A percentile compares a stretch with the other conserved stretches of the same genome.
Evolutionary conservation across 768 basidiomycete genomes (phyloP).

Genomic region (Boletus rex-veris): DNA sequence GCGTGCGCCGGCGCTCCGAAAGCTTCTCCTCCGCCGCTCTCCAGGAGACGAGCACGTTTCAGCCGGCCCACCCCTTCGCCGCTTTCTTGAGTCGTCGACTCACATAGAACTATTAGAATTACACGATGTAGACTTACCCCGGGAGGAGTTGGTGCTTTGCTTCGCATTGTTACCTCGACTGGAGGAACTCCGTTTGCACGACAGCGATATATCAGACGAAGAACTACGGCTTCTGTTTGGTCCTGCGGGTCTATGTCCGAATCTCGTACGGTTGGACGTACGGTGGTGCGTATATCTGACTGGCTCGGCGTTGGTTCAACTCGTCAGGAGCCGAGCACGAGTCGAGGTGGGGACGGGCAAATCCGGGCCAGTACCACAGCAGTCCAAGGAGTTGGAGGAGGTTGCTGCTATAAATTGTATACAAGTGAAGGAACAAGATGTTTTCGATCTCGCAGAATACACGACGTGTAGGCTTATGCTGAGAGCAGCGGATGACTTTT

Average conservation of each 20-base stretch:
- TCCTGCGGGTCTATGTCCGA: slow-evolving; percentile 42
- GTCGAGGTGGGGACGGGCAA: neutral
- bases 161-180: slow-evolving; percentile 39
- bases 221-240: slow-evolving; percentile 39
- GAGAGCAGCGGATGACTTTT: slow-evolving; percentile 43
- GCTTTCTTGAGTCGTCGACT: slow-evolving; percentile 30
- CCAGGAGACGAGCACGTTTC: slow-evolving; percentile 17
- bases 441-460: slow-evolving; percentile 46
- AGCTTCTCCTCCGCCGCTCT: slow-evolving; percentile 40
- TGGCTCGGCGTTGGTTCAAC: slow-evolving; percentile 46
- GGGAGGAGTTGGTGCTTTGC: slow-evolving; percentile 35
- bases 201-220: slow-evolving; percentile 52
- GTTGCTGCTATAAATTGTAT: slow-evolving; percentile 56
- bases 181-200: slow-evolving; percentile 51
- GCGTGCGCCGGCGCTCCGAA: slow-evolving; percentile 35
- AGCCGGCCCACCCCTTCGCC: slow-evolving; percentile 28
- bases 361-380: neutral
- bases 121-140: slow-evolving; percentile 45
- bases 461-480: slow-evolving; percentile 48
- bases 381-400: slow-evolving; percentile 36
- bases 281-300: slow-evolving; percentile 58
- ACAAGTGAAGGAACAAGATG: slow-evolving; percentile 51
- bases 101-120: slow-evolving; percentile 44
- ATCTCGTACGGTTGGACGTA: slow-evolving; percentile 47
- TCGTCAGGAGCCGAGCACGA: slow-evolving; percentile 42